These are phyloP conservation scores for Prunus mira DNA, from an alignment of 306 rosid genomes.

Conservation along the genomic window DNA sequence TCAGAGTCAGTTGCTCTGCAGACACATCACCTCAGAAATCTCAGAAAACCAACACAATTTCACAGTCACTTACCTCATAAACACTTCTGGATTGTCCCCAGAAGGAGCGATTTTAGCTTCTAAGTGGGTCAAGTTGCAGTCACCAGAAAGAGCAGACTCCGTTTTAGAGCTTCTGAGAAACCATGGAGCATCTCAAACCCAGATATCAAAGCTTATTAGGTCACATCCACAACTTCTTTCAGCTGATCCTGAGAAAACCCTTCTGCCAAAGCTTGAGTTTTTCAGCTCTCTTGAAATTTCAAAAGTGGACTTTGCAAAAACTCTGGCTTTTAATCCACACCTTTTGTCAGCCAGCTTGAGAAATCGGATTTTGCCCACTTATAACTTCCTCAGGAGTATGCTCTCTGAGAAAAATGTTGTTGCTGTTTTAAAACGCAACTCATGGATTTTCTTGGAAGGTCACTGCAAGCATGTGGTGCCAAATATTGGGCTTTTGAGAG, in stretches of 20 bases:
- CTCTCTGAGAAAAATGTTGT: background rate
- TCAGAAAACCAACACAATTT: background rate
- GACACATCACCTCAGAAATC: background rate
- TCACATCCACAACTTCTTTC: background rate
- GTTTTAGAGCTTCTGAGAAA: background rate
- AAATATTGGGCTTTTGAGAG: constrained; percentile 3
- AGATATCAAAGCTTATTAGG: background rate
- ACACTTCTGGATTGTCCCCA: background rate
- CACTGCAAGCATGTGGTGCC: background rate
- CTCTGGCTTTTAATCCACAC: background rate
- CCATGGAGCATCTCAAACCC: background rate
- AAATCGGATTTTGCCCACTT: background rate
- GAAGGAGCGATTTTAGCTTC: background rate
- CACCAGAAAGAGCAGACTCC: background rate
- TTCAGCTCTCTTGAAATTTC: background rate
- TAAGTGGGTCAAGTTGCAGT: background rate
- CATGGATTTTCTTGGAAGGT: background rate
- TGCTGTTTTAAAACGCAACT: background rate
- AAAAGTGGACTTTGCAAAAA: background rate
- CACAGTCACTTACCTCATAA: background rate
- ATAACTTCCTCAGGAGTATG: background rate
- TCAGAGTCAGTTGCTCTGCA: background rate
- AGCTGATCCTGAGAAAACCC: background rate
- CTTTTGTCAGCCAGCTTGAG: background rate
- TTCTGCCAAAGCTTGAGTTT: background rate